Base-by-base conservation (phyloP, 2,329 filamentous ascomycete species). In the Tolypocladium pustulatum region DNA sequence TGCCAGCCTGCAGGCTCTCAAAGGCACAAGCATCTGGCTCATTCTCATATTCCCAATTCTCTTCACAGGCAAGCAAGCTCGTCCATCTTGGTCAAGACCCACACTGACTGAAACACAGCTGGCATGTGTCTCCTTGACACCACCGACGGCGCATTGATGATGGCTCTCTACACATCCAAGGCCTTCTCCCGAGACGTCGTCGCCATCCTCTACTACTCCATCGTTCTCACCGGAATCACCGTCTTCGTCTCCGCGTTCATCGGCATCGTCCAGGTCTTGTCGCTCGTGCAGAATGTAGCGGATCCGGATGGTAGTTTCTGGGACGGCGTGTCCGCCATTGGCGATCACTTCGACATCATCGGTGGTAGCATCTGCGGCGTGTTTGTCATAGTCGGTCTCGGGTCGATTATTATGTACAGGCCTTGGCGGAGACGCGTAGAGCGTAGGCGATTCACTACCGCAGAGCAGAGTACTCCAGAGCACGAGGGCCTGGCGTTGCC, bases 71-170 rank as follows among this genome's bases (percentile, higher is more conserved):
- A 72, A 69, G 78, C 30, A 52, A 7, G 2, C 32, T n/a, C 2
- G 2, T 2, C 13, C 9, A 20, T 17, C 20, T 54, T 58, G 34
- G 57, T 17, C 7, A 27, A 7, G 1, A 2, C 12, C 25, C 27
- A 46, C 30, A 3, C 22, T 56, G 54, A 52, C 57, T 17, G 8
- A 27, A 12, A 6, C 1, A 2, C 55, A 87, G 90, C 89, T 0
- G 94, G 91, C 60, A 97, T 99, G 94, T 97, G 92, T 71, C 80
- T 97, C 27, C 78, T 97, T 7, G 94, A 97, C 72, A 97, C 92
- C 0, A 88, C 87, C 0, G 94, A 97, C 66, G 93, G 93, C 30
- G 93, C 93, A 1, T 79, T 97, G 25, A 97, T 97, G 92, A 92
- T 96, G 84, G 87, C 88, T 0, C 78, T 97, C 1, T 97, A 99